Evolutionary conservation across 2,329 filamentous ascomycete genomes (phyloP), one percentile per base, ranked within the genome.

Genomic region (Mycocentrospora acerina): DNA sequence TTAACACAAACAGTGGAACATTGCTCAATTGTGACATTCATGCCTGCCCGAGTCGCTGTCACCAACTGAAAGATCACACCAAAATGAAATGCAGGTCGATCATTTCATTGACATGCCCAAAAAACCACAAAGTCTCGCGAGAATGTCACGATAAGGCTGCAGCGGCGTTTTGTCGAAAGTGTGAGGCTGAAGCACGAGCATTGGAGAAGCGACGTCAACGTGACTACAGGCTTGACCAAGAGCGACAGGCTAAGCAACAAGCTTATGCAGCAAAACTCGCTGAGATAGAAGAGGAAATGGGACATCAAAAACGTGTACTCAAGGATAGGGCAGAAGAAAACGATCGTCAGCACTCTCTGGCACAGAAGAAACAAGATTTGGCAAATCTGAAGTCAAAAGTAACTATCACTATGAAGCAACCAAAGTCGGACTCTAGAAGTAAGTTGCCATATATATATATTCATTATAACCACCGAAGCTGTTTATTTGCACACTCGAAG

Each of bases 1-100:
- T 43, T 64, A 35, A 58, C 11, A 25, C 16, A 6, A 10, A 4
- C 34, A 82, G 81, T 59, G 71, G 69, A 2, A 65, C 53, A 0
- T 51, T 60, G 2, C 66, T 88, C 2, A 70, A 58, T 2, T 89
- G 85, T 37, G 75, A 75, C 0, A 25, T 74, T 1, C 85, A 90
- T 46, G 54, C 54, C 0, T 90, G 86, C 49, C 67, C 70, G 0
- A 72, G 68, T 0, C 71, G 71, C 6, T 90, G 86, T 40, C 86
- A 90, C 61, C 74, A 77, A 0, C 46, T 83, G 0, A 53, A 59
- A 0, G 76, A 87, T 40, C 83, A 87, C 53, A 77, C 74, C 0
- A 74, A 77, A 31, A 74, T 80, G 60, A 26, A 55, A 2, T 83
- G 79, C 48, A 53, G 13, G 18, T 48, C 47, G 1, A 54, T 73